Percentiles rank a stretch among this genome's conserved stretches.
phyloP scores from a whole-genome alignment of 2,329 filamentous ascomycete species.

The Metarhizium brunneum region DNA sequence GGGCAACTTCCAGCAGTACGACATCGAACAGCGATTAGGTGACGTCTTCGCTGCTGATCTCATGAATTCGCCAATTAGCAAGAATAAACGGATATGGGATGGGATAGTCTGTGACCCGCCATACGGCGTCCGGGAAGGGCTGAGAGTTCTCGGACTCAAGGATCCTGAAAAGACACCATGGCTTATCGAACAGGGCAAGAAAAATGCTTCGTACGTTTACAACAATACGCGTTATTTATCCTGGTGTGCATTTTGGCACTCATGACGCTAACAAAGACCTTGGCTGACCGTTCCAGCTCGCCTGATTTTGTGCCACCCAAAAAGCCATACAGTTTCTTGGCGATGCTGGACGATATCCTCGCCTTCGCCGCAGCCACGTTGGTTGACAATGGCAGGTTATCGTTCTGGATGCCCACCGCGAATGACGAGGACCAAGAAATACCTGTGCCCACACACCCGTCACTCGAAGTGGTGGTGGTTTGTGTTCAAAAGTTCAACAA shows the following conservation, averaged over 20 bases:
- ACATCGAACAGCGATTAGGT: conserved; percentile 53
- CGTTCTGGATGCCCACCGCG: conserved; percentile 96
- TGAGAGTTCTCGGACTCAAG: conserved; percentile 75
- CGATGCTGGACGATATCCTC: conserved; percentile 84
- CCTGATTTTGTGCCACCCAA: conserved; percentile 77
- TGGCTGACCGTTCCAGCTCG: conserved; percentile 19
- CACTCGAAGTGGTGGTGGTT: conserved; percentile 61
- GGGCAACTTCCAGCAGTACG: conserved; percentile 82
- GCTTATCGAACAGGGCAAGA: conserved; percentile 59
- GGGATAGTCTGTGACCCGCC: conserved; percentile 93
- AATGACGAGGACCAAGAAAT: conserved; percentile 72
- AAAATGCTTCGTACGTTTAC: conserved; percentile 55
- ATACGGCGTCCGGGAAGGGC: conserved; percentile 86
- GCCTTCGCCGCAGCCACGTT: conserved; percentile 69
- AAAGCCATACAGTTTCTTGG: conserved; percentile 81
- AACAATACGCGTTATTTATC: not conserved
- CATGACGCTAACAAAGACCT: not conserved
- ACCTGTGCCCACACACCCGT: conserved; percentile 65
- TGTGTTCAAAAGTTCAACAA: conserved; percentile 86
- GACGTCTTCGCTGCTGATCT: conserved; percentile 80
- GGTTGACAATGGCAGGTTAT: conserved; percentile 69
- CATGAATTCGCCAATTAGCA: conserved; percentile 71
- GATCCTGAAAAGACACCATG: conserved; percentile 52
- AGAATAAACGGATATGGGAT: conserved; percentile 56
- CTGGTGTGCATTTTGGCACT: not conserved